Evolutionary conservation across 208 protist species (phyloP).

Genomic region (Trypanosoma scelopori): DNA sequence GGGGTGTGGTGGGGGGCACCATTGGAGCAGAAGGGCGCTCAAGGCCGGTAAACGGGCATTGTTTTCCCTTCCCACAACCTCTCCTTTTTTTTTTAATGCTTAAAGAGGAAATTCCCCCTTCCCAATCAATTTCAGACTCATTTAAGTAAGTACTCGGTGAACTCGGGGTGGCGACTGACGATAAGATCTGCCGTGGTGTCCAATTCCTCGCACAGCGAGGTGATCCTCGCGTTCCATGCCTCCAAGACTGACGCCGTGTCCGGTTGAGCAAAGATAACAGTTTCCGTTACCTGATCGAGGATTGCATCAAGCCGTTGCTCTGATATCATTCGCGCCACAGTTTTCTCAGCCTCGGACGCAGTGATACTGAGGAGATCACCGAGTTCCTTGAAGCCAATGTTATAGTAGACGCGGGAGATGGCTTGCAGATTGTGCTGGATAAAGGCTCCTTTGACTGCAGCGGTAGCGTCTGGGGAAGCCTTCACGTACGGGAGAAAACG

Average conservation of each 20-base stretch:
- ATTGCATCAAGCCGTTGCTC: slow-evolving; percentile 70
- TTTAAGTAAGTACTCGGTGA: slow-evolving; percentile 27
- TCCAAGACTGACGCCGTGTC: slow-evolving; percentile 28
- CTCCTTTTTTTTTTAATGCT: too few relatives aligned
- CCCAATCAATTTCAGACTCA: slow-evolving; percentile 6
- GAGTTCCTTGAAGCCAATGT: slow-evolving; percentile 91
- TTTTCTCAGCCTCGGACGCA: slow-evolving; percentile 61
- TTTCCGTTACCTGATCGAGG: slow-evolving; percentile 39
- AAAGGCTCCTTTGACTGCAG: slow-evolving; percentile 32
- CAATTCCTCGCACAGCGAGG: slow-evolving; percentile 38
- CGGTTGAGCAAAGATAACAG: slow-evolving; percentile 34
- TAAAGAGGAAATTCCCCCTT: background rate
- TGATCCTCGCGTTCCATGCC: slow-evolving; percentile 38
- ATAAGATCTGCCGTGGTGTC: slow-evolving; percentile 35
- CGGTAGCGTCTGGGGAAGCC: slow-evolving; percentile 19
- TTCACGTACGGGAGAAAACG: slow-evolving; percentile 50
- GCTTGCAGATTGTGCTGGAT: slow-evolving; percentile 94
- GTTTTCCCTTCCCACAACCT: too few relatives aligned
- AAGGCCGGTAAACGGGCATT: too few relatives aligned
- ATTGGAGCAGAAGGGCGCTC: too few relatives aligned
- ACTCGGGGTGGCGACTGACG: slow-evolving; percentile 27
- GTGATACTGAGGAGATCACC: slow-evolving; percentile 80
- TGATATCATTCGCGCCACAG: slow-evolving; percentile 89
- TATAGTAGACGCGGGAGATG: slow-evolving; percentile 90
- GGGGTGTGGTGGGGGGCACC: too few relatives aligned